Evolutionary conservation across 2,329 filamentous ascomycete genomes (phyloP), one percentile per base, ranked within the genome.

Genomic region (Fusarium albosuccineum): DNA sequence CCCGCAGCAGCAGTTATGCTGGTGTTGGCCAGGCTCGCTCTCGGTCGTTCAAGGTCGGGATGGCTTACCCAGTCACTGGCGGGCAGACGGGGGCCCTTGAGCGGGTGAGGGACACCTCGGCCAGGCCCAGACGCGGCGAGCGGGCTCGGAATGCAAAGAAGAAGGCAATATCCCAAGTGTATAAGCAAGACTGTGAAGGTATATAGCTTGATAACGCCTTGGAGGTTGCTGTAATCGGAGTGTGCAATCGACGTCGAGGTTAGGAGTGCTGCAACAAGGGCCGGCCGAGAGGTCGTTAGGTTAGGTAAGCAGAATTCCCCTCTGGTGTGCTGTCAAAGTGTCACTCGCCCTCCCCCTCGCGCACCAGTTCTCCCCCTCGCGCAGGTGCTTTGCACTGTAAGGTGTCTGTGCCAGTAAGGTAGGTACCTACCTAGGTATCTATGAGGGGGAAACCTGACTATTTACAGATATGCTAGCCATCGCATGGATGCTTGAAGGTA

Each of bases 61-160:
- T 69, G 66, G 69, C 70, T 73, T 71, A 73, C 70, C 68, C 68
- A 71, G 66, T 72, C 68, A 71, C 67, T 45, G 64, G 50, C 36
- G 61, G 68, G 66, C 56, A 58, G 60, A 60, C 60, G 66, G 65
- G 65, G 63, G 62, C 59, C 52, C 57, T 61, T 51, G 60, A 57
- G 46, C 52, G 27, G 57, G 58, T 66, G 52, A 59, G 60, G 59
- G 65, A 65, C 46, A 60, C 59, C 64, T 71, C 60, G 29, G 59
- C 60, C 54, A 62, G 55, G 34, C 40, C 49, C 36, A 29, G 50
- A 53, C 57, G 37, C 40, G 42, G 16, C 49, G 41, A 26, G 34
- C 13, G 50, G 60, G 46, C 56, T 46, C 56, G 46, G 50, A 58
- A 58, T 29, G 42, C 22, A 48, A 57, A 51, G 39, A 30, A 60